Conservation (phyloP, 2,329 filamentous ascomycete species). For the Ascomycota sp. region DNA sequence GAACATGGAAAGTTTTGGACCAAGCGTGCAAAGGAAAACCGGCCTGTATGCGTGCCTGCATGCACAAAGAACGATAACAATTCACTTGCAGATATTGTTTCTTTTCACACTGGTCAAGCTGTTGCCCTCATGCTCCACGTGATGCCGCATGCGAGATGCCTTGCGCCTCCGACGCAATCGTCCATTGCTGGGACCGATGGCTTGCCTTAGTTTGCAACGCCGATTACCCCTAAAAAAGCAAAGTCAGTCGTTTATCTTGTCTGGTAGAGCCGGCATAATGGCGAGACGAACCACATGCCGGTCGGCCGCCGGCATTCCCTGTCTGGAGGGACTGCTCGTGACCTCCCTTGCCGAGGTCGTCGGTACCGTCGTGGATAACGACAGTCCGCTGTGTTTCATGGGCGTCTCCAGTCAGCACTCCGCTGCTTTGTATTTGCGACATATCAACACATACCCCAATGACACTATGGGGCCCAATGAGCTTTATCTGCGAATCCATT, state of each 20-base stretch:
- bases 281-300: slow-evolving; percentile 60
- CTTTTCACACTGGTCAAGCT: too few relatives aligned
- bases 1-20: too few relatives aligned
- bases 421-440: neutral
- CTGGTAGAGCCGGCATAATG: neutral
- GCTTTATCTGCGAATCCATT: slow-evolving; percentile 67
- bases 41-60: too few relatives aligned
- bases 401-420: neutral
- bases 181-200: neutral
- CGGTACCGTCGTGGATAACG: slow-evolving; percentile 83
- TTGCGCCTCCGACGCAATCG: neutral
- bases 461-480: slow-evolving; percentile 87
- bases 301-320: slow-evolving; percentile 78
- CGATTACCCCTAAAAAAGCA: slow-evolving; percentile 48
- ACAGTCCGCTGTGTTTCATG: slow-evolving; percentile 55
- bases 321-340: slow-evolving; percentile 96
- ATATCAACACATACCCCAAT: slow-evolving; percentile 46
- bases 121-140: too few relatives aligned
- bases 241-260: slow-evolving; percentile 1
- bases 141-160: neutral
- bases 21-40: too few relatives aligned
- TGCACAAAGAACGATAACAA: too few relatives aligned
- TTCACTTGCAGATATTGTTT: too few relatives aligned
- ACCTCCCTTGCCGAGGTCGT: slow-evolving; percentile 82
- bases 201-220: slow-evolving; percentile 46